A percentile compares a stretch with the other conserved stretches of the same genome.
phyloP scores from a whole-genome alignment of 352 stramenopile species.

The Pythium aristosporum region DNA sequence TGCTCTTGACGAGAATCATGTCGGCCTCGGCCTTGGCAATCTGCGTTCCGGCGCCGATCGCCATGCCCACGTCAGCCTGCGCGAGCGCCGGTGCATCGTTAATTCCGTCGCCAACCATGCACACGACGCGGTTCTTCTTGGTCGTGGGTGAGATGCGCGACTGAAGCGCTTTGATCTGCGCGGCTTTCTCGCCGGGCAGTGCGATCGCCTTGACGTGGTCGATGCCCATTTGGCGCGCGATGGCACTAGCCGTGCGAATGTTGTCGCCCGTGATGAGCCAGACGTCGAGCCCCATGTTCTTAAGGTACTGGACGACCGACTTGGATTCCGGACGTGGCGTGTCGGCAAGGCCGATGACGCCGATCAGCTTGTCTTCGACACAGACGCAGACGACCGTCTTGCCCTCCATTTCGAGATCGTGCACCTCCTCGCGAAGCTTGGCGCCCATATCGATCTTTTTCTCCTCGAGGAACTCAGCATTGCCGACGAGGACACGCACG shows the following conservation, averaged over 20 bases:
- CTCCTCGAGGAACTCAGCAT: constrained; percentile 78
- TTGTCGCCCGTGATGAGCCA: constrained; percentile 93
- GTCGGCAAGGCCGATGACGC: constrained; percentile 77
- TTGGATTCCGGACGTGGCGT: constrained; percentile 72
- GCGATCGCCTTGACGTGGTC: constrained; percentile 85
- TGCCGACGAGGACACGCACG: constrained; percentile 70
- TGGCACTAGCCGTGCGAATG: constrained; percentile 86
- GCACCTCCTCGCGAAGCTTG: constrained; percentile 73
- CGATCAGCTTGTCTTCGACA: constrained; percentile 64
- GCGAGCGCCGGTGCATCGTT: constrained; percentile 94
- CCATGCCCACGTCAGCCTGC: constrained; percentile 92
- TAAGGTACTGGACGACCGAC: constrained; percentile 69
- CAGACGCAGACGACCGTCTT: constrained; percentile 85
- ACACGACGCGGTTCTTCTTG: constrained; percentile 78
- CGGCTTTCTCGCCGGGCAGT: constrained; percentile 93
- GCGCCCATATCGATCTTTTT: constrained; percentile 62
- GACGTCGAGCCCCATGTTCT: constrained; percentile 80
- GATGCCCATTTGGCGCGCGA: constrained; percentile 90
- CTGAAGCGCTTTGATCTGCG: constrained; percentile 88
- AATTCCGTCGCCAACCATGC: constrained; percentile 94
- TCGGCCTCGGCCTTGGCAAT: constrained; percentile 87
- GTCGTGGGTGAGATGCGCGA: constrained; percentile 68
- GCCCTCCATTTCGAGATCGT: constrained; percentile 80
- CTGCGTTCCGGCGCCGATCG: constrained; percentile 90
- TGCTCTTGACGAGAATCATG: constrained; percentile 88